Evolutionary conservation across 805 yeast species (phyloP), one percentile per base, ranked within the genome.

Genomic region (Yamadazyma akitaensis): DNA sequence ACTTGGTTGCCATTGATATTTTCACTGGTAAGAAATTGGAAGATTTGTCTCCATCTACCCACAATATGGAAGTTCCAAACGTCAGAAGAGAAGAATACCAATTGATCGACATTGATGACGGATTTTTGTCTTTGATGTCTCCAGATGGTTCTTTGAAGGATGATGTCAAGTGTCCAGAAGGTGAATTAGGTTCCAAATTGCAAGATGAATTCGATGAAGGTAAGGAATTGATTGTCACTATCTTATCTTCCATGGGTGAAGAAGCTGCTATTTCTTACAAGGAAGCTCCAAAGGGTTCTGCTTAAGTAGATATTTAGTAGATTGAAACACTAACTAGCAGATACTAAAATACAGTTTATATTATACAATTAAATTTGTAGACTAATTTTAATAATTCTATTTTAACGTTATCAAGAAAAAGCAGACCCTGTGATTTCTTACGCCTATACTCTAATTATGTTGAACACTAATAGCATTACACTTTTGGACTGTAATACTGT

Each of bases 21-120:
- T 94, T 94, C 92, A 94, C 99, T 67, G 87, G 88, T 76, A 94
- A 94, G 91, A 94, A 94, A 83, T 85, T 91, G 76, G 99, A 94
- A 85, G 99, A 94, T 80, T 87, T 94, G 75, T 94, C 99, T 62
- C 99, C 99, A 79, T 94, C 99, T 57, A 94, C 99, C 80, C 99
- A 94, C 84, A 94, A 94, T 81, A 91, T 94, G 98, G 97, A 92
- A 79, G 98, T 92, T 72, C 99, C 99, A 77, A 84, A 89, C 73
- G 99, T 94, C 66, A 69, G 75, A 69, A 95, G 99, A 85, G 81
- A 85, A 63, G 99, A 94, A 83, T 94, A 57, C 86, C 96, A 88
- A 81, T 88, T 86, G 74, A 87, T 92, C 77, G 96, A 94, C 81
- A 90, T 94, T 67, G 99, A 94, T 70, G 99, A 94, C 68, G 99